Evolutionary conservation across 148 eudicot genomes (phyloP), one percentile per base, ranked within the genome.

Genomic region (Salicornia ramosissima): DNA sequence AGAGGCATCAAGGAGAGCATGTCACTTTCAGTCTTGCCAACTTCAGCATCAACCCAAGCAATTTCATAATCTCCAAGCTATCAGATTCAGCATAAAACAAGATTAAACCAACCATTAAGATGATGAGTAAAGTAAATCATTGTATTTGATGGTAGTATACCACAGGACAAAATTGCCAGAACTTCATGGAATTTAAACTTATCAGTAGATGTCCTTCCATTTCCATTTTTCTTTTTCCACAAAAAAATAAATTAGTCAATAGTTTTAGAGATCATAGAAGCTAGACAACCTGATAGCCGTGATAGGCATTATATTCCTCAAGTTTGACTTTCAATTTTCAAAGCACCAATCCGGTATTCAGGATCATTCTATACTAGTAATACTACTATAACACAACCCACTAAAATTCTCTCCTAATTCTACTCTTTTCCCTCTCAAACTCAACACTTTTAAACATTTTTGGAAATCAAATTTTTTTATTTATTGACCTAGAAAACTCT

Each of bases 1-100:
- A 86, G 80, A 74, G 99, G 99, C 72, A 93, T 95, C 75, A 86
- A 71, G 69, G 90, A 85, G n/a, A 87, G 79, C 75, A 69, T 83
- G 63, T 69, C 97, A 61, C 34, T 83, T 65, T 87, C 97, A 49
- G 96, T 86, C 69, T 86, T 79, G 39, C 92, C 97, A 57, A 88
- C 90, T 83, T 87, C 91, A 78, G 96, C 90, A 84, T 94, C 97
- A 77, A 88, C 76, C 98, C 98, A 90, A 69, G 97, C 92, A 70
- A 91, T 71, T 83, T 94, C 99, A 77, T 91, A 85, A 55, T 94
- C 99, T 76, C 99, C 99, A 64, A 94, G 93, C 99, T 94, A 87
- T 57, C 46, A 61, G 69, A 43, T 77, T 5, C 1, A 28, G 36
- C 56, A 10, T 36, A 54, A 7, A 46, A 12, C 52, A 26, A 54